phyloP scores from a whole-genome alignment of 177 flowering plant species.

The Vitis hybrid region DNA sequence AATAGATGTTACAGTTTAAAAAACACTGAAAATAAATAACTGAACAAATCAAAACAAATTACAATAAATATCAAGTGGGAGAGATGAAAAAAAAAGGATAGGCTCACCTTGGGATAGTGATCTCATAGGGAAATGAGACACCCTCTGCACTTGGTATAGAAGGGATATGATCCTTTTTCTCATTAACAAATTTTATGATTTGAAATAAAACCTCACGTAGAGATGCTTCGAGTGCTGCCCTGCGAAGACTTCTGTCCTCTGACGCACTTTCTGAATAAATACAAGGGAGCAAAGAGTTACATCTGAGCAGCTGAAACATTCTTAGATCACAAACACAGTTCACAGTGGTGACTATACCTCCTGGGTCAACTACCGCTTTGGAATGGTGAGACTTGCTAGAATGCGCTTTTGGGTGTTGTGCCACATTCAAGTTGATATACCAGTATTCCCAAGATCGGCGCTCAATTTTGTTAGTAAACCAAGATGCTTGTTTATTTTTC shows the following conservation, averaged over 20 bases:
- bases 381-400: slow-evolving; percentile 71
- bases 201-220: slow-evolving; percentile 89
- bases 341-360: slow-evolving; percentile 43
- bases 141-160: slow-evolving; percentile 72
- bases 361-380: slow-evolving; percentile 68
- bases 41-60: no score
- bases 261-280: slow-evolving; percentile 50
- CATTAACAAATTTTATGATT: slow-evolving; percentile 92
- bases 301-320: background rate
- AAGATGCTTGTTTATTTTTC: slow-evolving; percentile 79
- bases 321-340: background rate
- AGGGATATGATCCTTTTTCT: slow-evolving; percentile 95
- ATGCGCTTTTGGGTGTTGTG: slow-evolving; percentile 58
- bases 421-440: slow-evolving; percentile 84
- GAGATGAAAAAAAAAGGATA: slow-evolving; percentile 3
- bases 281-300: background rate
- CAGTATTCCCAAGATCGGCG: slow-evolving; percentile 95
- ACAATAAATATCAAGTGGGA: background rate
- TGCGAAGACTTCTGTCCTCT: slow-evolving; percentile 68
- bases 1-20: no score
- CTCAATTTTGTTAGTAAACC: slow-evolving; percentile 86
- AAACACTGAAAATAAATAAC: no score
- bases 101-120: slow-evolving; percentile 78
- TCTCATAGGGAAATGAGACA: slow-evolving; percentile 84
- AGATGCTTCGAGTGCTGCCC: slow-evolving; percentile 75